Evolutionary conservation across 768 basidiomycete species (phyloP), one percentile per base, ranked within the genome.

Genomic region (Podaxis sp.): DNA sequence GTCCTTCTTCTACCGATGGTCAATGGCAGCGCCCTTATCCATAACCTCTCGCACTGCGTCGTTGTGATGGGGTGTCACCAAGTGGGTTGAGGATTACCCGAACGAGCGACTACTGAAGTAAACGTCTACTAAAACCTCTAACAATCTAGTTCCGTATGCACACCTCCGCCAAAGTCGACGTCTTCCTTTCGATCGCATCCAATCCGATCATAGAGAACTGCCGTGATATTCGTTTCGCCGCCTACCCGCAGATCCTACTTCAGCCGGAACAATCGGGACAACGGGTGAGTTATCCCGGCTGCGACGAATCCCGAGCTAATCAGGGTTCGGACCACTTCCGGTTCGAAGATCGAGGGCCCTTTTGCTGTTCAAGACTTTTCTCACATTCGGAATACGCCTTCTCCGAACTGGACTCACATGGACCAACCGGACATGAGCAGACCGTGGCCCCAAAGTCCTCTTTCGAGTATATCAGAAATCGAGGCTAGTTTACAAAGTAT

Each of bases 131-230:
- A 44, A 7, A 42, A 14, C 32, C 1, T 9, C n/a, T 44, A 16
- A 18, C 16, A 1, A n/a, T n/a, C 16, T 53, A 96, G 94, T 93
- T 94, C 69, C 87, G 94, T 47, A 93, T 96, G 84, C 94, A 95
- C 70, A 78, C 81, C 18, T 93, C 93, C 1, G 77, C 69, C 0
- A 62, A 76, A 7, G 82, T 88, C 0, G 83, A 86, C 53, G 81
- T 93, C 2, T 87, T 89, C 65, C 79, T 95, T 2, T 75, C 82
- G 4, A 83, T 86, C 10, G 68, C 74, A 3, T 92, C 91, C 3
- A 84, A 86, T 48, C 93, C 93, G 1, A 79, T 93, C 71, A 92
- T 95, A 47, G 94, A 96, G 68, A 78, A 88, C 63, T 93, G 86
- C 66, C 74, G 74, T 0, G 65, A 66, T 0, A 82, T 95, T 50